phyloP scores from a whole-genome alignment of 129 eudicot species.

The Daucus carota region DNA sequence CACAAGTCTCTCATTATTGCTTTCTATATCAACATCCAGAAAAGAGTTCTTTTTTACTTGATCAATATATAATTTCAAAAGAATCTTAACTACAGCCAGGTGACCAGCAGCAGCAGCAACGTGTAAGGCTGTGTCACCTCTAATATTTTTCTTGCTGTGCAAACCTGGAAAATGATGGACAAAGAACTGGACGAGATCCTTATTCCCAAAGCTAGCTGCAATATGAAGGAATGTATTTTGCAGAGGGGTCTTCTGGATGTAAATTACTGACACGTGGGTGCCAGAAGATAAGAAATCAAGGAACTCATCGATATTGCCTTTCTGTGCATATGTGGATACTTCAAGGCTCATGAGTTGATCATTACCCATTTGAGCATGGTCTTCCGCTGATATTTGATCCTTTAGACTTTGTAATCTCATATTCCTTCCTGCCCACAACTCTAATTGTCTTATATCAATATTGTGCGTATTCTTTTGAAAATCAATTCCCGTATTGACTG shows the following conservation, averaged over 20 bases:
- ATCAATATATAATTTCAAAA: too few species aligned
- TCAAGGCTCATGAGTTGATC: conserved; percentile 4
- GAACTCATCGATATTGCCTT: neutral
- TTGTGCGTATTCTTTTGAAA: neutral
- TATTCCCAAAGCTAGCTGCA: too few species aligned
- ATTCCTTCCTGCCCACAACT: neutral
- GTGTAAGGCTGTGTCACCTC: too few species aligned
- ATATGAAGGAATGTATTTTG: neutral
- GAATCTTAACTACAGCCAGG: too few species aligned
- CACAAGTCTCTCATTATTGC: too few species aligned
- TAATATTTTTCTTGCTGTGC: too few species aligned
- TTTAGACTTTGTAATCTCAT: neutral
- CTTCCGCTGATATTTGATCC: neutral
- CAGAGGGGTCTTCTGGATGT: neutral
- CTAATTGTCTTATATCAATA: neutral
- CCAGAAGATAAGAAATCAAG: neutral
- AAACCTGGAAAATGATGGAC: too few species aligned
- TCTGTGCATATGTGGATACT: neutral
- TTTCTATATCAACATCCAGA: too few species aligned
- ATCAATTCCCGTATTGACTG: neutral
- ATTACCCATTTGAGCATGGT: neutral
- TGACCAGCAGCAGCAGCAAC: too few species aligned
- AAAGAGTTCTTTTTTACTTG: too few species aligned
- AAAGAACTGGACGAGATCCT: too few species aligned
- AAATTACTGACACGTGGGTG: neutral